These are phyloP conservation scores for Fusarium mangiferae DNA, from an alignment of 2,329 filamentous ascomycete species.

Conservation along the genomic window DNA sequence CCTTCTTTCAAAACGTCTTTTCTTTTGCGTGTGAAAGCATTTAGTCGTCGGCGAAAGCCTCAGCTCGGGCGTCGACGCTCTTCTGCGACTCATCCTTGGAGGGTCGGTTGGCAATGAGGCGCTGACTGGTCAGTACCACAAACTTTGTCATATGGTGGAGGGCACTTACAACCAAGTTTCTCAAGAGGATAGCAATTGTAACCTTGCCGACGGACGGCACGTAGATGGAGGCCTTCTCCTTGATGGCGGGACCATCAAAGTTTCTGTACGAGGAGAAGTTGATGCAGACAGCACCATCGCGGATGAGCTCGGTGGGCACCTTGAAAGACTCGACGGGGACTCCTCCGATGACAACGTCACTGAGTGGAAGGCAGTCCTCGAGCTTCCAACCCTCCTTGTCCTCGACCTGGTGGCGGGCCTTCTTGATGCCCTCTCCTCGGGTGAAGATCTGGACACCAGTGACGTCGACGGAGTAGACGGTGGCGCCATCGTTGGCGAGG, in stretches of 20 bases:
- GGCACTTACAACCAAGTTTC: slow-evolving; percentile 83
- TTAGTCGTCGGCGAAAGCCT: slow-evolving; percentile 55
- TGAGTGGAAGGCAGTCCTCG: slow-evolving; percentile 83
- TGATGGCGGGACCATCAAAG: slow-evolving; percentile 84
- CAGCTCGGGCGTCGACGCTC: slow-evolving; percentile 53
- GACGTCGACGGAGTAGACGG: slow-evolving; percentile 94
- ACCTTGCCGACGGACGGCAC: slow-evolving; percentile 98
- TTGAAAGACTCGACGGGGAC: slow-evolving; percentile 91
- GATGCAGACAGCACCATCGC: slow-evolving; percentile 96
- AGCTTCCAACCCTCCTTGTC: slow-evolving; percentile 84
- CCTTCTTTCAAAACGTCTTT: background rate
- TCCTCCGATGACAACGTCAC: slow-evolving; percentile 94
- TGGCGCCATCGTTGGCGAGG: slow-evolving; percentile 94
- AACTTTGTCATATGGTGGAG: background rate
- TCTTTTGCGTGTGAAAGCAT: background rate
- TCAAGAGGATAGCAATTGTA: slow-evolving; percentile 89
- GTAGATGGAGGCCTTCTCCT: slow-evolving; percentile 96
- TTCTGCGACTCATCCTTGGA: slow-evolving; percentile 51
- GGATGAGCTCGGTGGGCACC: slow-evolving; percentile 83
- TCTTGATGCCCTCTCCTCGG: slow-evolving; percentile 85
- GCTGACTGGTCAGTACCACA: slow-evolving; percentile 51
- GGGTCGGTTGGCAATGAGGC: slow-evolving; percentile 62
- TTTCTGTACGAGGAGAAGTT: slow-evolving; percentile 98
- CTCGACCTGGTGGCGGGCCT: slow-evolving; percentile 85
- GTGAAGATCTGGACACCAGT: slow-evolving; percentile 93